phyloP scores from a whole-genome alignment of 495 filamentous ascomycete genomes.

The Chlorociboria aeruginascens region DNA sequence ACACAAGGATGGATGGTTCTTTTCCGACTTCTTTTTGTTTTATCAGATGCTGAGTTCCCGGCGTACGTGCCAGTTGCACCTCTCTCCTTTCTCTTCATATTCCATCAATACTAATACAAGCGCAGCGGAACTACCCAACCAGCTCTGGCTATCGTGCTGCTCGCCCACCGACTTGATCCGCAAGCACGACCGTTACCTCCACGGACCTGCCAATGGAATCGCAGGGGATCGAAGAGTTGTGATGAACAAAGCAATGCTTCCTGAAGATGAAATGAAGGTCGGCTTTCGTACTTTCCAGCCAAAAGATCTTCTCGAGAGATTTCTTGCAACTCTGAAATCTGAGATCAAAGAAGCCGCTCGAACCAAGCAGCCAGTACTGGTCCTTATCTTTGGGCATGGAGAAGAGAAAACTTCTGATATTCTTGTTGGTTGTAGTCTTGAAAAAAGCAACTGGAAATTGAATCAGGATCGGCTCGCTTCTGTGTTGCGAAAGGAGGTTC shows the following conservation, averaged over 20 bases:
- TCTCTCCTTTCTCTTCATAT: constrained; percentile 3
- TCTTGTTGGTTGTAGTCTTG: constrained; percentile 9
- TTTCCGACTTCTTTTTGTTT: constrained; percentile 21
- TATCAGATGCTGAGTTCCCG: constrained; percentile 15
- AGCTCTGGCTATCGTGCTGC: constrained; percentile 19
- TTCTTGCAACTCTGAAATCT: constrained; percentile 10
- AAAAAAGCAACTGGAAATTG: constrained; percentile 2
- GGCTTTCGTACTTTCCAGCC: constrained; percentile 9
- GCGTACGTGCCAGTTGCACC: constrained; percentile 4
- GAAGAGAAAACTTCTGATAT: constrained; percentile 13
- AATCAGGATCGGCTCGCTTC: constrained; percentile 3
- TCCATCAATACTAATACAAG: constrained; percentile 10
- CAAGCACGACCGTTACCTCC: constrained; percentile 16
- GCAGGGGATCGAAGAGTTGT: constrained; percentile 17
- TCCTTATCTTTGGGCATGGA: constrained; percentile 21
- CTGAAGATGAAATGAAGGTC: constrained; percentile 1
- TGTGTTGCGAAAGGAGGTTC: constrained; percentile 7
- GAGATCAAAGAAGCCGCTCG: constrained; percentile 16
- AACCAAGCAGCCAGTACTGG: constrained; percentile 13
- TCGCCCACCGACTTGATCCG: constrained; percentile 13
- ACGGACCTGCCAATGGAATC: constrained; percentile 15
- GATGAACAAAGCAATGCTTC: constrained; percentile 15
- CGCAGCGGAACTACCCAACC: constrained; percentile 11
- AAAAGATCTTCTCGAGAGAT: constrained; percentile 13
- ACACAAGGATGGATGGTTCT: constrained; percentile 19